Percentiles rank a stretch among this genome's conserved stretches.
phyloP scores from a whole-genome alignment of 129 eudicot species.

The Scalesia atractyloides region DNA sequence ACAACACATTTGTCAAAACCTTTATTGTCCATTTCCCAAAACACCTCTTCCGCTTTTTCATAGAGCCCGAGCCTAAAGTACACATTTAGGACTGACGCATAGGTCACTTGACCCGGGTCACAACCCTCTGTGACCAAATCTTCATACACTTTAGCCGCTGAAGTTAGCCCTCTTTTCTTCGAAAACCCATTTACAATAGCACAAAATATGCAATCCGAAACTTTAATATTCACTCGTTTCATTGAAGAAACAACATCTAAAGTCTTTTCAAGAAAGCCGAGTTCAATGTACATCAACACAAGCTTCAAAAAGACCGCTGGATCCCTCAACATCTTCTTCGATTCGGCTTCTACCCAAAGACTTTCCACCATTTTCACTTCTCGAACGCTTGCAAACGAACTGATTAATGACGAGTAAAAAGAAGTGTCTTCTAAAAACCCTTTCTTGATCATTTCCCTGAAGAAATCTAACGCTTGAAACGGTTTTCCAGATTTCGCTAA shows the following conservation, averaged over 20 bases:
- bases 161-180: slow-evolving; percentile 56
- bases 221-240: slow-evolving; percentile 53
- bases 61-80: slow-evolving; percentile 62
- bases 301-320: slow-evolving; percentile 79
- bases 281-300: slow-evolving; percentile 68
- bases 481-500: slow-evolving; percentile 56
- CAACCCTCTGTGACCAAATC: slow-evolving; percentile 47
- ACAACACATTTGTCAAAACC: slow-evolving; percentile 85
- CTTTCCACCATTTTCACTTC: slow-evolving; percentile 62
- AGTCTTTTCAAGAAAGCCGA: slow-evolving; percentile 66
- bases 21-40: slow-evolving; percentile 64
- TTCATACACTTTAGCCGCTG: slow-evolving; percentile 62
- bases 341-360: slow-evolving; percentile 64
- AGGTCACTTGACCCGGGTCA: slow-evolving; percentile 93
- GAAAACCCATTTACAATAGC: slow-evolving; percentile 84
- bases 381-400: slow-evolving; percentile 55
- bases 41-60: slow-evolving; percentile 67
- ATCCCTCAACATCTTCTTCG: slow-evolving; percentile 73
- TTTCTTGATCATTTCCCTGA: slow-evolving; percentile 56
- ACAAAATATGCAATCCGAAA: slow-evolving; percentile 88
- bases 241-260: slow-evolving; percentile 60
- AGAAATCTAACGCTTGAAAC: slow-evolving; percentile 66
- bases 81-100: slow-evolving; percentile 68
- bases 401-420: slow-evolving; percentile 57
- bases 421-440: slow-evolving; percentile 55